These are phyloP conservation scores for Amylostereum areolatum DNA, from an alignment of 1,284 basidiomycete genomes.

Conservation along the genomic window DNA sequence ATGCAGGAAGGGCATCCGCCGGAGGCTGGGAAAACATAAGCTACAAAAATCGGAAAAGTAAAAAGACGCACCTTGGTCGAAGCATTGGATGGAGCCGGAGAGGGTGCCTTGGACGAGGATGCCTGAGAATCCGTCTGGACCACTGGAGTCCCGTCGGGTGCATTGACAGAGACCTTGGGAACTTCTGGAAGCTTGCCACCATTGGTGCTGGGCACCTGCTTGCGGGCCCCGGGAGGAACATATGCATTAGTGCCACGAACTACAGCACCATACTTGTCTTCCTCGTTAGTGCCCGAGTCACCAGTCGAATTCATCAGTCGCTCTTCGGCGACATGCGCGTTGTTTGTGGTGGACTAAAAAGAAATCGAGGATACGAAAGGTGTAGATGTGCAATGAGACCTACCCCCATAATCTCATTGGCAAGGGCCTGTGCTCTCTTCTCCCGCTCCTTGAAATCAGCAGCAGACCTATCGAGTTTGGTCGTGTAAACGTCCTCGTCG, in stretches of 20 bases:
- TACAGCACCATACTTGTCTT: conserved; percentile 96
- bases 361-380: background rate
- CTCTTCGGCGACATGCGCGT: conserved; percentile 90
- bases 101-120: conserved; percentile 48
- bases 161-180: conserved; percentile 68
- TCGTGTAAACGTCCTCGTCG: conserved; percentile 94
- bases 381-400: conserved; percentile 21
- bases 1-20: conserved; percentile 68
- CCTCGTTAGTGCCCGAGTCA: conserved; percentile 81
- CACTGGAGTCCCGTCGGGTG: conserved; percentile 51
- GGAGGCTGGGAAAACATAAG: conserved; percentile 37
- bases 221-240: conserved; percentile 83
- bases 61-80: conserved; percentile 15
- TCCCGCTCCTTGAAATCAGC: conserved; percentile 89
- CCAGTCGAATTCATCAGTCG: conserved; percentile 61
- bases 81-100: conserved; percentile 33
- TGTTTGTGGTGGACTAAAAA: conserved; percentile 56
- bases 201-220: conserved; percentile 8
- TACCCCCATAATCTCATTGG: conserved; percentile 86
- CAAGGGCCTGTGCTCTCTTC: conserved; percentile 81
- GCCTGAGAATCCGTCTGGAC: conserved; percentile 30
- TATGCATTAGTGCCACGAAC: conserved; percentile 87
- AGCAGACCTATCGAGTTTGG: conserved; percentile 81
- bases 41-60: background rate
- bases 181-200: conserved; percentile 29